Evolutionary conservation across 139 green algal genomes (phyloP), one percentile per base, ranked within the genome.

Genomic region (Desmodesmus armatus): DNA sequence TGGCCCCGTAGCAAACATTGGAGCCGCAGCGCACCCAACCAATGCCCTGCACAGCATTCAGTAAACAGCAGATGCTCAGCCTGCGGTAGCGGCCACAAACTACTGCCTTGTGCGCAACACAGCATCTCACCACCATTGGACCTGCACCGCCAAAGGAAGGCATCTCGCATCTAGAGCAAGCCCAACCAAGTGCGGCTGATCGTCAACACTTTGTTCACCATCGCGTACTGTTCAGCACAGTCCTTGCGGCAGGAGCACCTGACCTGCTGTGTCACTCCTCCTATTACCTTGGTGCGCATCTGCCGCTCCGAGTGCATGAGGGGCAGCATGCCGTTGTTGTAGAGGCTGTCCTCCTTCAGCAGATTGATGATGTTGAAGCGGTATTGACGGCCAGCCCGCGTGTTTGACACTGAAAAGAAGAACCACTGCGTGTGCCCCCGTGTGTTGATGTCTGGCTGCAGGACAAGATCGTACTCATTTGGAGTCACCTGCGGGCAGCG

Each of bases 351-450:
- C 13, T 90, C 81, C 88, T 96, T 96, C 33, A 85, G 74, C 60
- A 96, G 67, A 83, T 96, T 95, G 74, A 96, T 92, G 67, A 96
- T 87, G 86, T 96, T 96, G 86, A 96, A 89, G 88, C 91, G 92
- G 88, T 95, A 95, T 2, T 27, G 25, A 53, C 71, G 49, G n/a
- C 89, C 89, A 31, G 75, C 39, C 0, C 87, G 82, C n/a, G 72
- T 89, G 83, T 94, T 94, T 49, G 79, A 60, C 5, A 94, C 33
- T 29, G 88, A 39, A 67, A 96, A 95, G 90, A 83, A 96, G 82
- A 92, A 89, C 92, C 92, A 96, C 89, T 96, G 93, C 31, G 88
- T 92, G 86, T 95, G 91, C 2, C 85, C 85, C 0, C 83, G 72
- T 6, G 90, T 93, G 88, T 94, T 94, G 86, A 95, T 87, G 88